These are phyloP conservation scores for Carex myosuroides DNA, from an alignment of 176 grass and related monocot species.

Conservation along the genomic window DNA sequence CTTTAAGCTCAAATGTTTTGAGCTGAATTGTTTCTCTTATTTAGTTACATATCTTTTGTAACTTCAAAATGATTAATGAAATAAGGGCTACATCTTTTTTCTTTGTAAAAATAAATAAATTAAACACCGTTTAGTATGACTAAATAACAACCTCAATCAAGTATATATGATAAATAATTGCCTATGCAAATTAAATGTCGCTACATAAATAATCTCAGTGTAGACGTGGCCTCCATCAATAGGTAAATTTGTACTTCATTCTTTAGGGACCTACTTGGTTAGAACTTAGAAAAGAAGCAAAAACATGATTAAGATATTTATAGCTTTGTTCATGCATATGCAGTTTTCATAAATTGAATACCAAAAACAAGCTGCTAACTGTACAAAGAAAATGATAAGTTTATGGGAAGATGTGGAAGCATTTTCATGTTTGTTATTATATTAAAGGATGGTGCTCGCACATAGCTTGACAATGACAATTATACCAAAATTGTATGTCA, in stretches of 20 bases:
- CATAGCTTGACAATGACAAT: not conserved
- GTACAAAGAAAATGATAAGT: not conserved
- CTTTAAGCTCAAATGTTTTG: too few species aligned
- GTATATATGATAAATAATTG: slow-evolving; percentile 2
- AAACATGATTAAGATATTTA: not conserved
- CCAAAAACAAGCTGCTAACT: not conserved
- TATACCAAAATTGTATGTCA: not conserved
- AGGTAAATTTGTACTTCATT: not conserved
- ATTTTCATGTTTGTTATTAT: not conserved
- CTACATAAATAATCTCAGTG: not conserved
- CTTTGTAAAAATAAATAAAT: too few species aligned
- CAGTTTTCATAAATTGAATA: not conserved
- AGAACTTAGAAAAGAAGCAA: not conserved
- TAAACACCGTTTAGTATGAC: not conserved
- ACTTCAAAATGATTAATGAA: too few species aligned
- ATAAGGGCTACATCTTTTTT: too few species aligned
- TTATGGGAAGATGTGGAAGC: not conserved
- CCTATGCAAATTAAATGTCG: not conserved
- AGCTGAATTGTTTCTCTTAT: too few species aligned
- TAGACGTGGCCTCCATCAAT: not conserved
- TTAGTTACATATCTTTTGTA: too few species aligned
- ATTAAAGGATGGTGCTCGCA: not conserved
- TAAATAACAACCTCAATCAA: not conserved
- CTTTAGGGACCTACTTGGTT: not conserved
- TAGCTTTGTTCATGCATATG: not conserved